phyloP scores from a whole-genome alignment of 192 early-diverging fungal species.

The Gryganskiella cystojenkinii region DNA sequence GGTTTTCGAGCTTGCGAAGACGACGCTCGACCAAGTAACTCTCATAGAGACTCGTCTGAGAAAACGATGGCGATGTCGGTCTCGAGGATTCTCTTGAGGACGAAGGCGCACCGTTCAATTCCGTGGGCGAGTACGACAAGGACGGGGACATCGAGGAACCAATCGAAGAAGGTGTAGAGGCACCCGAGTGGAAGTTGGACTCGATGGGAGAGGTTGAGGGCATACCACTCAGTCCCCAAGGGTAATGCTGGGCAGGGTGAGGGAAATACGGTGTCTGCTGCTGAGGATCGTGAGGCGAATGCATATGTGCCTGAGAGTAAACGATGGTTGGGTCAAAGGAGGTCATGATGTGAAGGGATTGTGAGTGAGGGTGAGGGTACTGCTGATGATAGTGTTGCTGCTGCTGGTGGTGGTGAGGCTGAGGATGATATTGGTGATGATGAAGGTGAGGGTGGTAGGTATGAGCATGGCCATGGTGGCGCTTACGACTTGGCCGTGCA shows the following conservation, averaged over 20 bases:
- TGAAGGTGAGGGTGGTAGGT: constrained; percentile 2
- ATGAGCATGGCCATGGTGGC: constrained; percentile 3
- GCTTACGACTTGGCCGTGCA: constrained; percentile 2
- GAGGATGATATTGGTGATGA: too few species aligned
- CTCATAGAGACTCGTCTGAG: not conserved
- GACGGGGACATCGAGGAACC: constrained; percentile 30
- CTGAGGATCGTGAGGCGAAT: not conserved
- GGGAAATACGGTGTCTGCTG: not conserved
- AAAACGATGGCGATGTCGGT: constrained; percentile 22
- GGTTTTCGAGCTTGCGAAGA: too few species aligned
- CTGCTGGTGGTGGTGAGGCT: constrained; percentile 12
- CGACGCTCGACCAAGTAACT: constrained; percentile 15
- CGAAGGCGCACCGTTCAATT: constrained; percentile 4
- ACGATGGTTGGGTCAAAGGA: constrained; percentile 20
- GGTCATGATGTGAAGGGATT: constrained; percentile 30
- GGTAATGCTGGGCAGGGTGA: not conserved
- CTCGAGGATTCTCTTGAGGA: constrained; percentile 34
- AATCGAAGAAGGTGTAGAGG: constrained; percentile 33
- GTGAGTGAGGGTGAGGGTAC: not conserved
- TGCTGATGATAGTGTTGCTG: constrained; percentile 15
- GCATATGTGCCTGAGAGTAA: not conserved
- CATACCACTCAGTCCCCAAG: constrained; percentile 2
- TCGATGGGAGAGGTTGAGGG: constrained; percentile 28
- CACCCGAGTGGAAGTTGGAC: constrained; percentile 22
- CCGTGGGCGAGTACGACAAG: constrained; percentile 13